A percentile compares a stretch with the other conserved stretches of the same genome.
Conservation (phyloP, 148 eudicot genomes). For the Fagopyrum esculentum region DNA sequence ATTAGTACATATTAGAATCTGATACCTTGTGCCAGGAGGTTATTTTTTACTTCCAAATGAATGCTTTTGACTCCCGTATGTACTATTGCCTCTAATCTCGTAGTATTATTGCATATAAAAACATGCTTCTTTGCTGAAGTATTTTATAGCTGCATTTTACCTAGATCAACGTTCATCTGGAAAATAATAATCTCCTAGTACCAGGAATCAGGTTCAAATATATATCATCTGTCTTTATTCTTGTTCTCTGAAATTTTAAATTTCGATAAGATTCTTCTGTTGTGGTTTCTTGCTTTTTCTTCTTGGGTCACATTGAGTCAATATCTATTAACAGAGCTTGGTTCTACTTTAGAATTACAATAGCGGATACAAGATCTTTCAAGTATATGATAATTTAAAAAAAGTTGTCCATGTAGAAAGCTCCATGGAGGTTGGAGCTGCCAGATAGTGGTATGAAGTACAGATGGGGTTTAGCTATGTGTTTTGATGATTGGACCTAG, state of each 20-base stretch:
- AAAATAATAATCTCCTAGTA: too few relatives aligned
- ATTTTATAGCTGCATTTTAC: too few relatives aligned
- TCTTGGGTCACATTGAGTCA: not conserved
- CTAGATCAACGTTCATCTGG: too few relatives aligned
- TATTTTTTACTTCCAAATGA: not conserved
- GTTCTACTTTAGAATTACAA: not conserved
- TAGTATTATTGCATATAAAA: too few relatives aligned
- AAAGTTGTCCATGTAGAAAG: not conserved
- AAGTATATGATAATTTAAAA: not conserved
- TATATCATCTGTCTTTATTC: too few relatives aligned
- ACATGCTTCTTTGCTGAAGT: too few relatives aligned
- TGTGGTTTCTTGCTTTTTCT: not conserved
- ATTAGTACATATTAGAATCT: not conserved
- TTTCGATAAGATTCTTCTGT: too few relatives aligned
- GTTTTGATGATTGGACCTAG: not conserved
- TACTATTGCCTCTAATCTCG: too few relatives aligned
- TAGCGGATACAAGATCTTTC: not conserved
- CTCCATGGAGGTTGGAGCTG: not conserved
- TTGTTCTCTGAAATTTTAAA: too few relatives aligned
- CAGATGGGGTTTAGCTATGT: not conserved
- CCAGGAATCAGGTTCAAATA: too few relatives aligned
- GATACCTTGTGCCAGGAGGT: not conserved
- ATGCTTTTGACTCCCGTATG: not conserved
- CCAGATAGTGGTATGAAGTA: not conserved
- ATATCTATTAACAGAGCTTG: not conserved